A percentile compares a stretch with the other conserved stretches of the same genome.
These are phyloP conservation scores for Flaveria linearis DNA, from an alignment of 129 eudicot genomes.

Conservation along the genomic window DNA sequence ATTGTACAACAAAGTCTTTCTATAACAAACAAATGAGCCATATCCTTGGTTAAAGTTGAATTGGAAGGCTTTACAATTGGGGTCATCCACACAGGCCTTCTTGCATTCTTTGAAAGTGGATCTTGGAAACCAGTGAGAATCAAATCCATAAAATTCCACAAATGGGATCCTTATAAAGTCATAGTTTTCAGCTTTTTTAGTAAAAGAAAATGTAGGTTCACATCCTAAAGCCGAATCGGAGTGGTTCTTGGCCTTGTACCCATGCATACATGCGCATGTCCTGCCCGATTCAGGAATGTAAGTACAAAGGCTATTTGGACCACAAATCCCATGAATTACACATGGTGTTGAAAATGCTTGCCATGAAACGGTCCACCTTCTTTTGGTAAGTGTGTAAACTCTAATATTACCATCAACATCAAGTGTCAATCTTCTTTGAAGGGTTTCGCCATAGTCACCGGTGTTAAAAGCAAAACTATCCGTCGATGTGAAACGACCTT, in stretches of 20 bases:
- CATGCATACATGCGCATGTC: slow-evolving; percentile 38
- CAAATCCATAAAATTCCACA: slow-evolving; percentile 38
- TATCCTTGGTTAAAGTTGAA: slow-evolving; percentile 9
- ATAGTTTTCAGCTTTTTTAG: neutral
- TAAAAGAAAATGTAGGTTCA: slow-evolving; percentile 18
- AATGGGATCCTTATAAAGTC: slow-evolving; percentile 19
- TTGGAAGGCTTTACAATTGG: slow-evolving; percentile 38
- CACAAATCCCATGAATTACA: slow-evolving; percentile 43
- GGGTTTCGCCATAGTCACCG: slow-evolving; percentile 32
- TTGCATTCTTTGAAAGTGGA: slow-evolving; percentile 22
- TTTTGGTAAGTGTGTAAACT: slow-evolving; percentile 35
- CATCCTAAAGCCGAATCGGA: slow-evolving; percentile 17
- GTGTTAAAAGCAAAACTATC: slow-evolving; percentile 31
- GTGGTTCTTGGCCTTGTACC: slow-evolving; percentile 34
- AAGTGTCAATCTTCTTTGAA: slow-evolving; percentile 42
- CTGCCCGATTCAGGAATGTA: slow-evolving; percentile 26
- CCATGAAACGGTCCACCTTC: slow-evolving; percentile 46
- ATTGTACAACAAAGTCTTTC: slow-evolving; percentile 28
- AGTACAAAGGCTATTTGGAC: slow-evolving; percentile 26
- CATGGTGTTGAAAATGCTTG: slow-evolving; percentile 32
- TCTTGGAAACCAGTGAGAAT: neutral
- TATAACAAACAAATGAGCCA: slow-evolving; percentile 19
- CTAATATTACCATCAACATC: slow-evolving; percentile 47
- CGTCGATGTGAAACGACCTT: slow-evolving; percentile 41
- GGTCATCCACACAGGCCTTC: slow-evolving; percentile 17